These are phyloP conservation scores for Trifolium dubium DNA, from an alignment of 306 rosid genomes.

Conservation along the genomic window DNA sequence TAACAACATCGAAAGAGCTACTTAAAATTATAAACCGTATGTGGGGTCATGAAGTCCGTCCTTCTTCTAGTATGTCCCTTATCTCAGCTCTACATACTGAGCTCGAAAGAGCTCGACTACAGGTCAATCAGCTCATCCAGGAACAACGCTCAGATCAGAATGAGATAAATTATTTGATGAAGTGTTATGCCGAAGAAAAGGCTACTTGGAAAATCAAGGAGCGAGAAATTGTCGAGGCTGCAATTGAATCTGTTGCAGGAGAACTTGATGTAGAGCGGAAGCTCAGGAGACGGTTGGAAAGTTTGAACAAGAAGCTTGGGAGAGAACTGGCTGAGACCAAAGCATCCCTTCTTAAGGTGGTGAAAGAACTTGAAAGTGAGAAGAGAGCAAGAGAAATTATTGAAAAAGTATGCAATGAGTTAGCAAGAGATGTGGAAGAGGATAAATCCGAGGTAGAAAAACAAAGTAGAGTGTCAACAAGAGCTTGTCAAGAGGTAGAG, in stretches of 20 bases:
- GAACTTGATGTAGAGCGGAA: conserved; percentile 93
- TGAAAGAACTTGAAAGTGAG: conserved; percentile 88
- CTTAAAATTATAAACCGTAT: conserved; percentile 90
- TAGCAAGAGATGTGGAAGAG: conserved; percentile 73
- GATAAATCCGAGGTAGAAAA: conserved; percentile 69
- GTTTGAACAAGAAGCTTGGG: conserved; percentile 95
- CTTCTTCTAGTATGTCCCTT: conserved; percentile 91
- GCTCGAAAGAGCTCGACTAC: conserved; percentile 92
- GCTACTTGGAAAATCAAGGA: conserved; percentile 92
- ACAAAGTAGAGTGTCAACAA: conserved; percentile 60
- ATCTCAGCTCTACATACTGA: conserved; percentile 91
- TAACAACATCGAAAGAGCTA: conserved; percentile 89
- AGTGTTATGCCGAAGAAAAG: conserved; percentile 93
- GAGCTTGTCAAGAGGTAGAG: conserved; percentile 66
- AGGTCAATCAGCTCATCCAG: conserved; percentile 89
- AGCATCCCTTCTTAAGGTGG: conserved; percentile 75
- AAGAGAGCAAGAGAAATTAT: conserved; percentile 93
- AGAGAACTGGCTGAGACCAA: conserved; percentile 91
- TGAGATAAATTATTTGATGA: conserved; percentile 81
- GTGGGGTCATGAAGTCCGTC: conserved; percentile 89
- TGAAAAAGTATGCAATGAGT: conserved; percentile 82
- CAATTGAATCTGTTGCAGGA: conserved; percentile 91
- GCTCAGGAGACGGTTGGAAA: conserved; percentile 79
- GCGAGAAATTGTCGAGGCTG: conserved; percentile 85
- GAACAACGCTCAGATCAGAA: conserved; percentile 83